Evolutionary conservation across 345 rosid species (phyloP).

Genomic region (Conringia planisiliqua): DNA sequence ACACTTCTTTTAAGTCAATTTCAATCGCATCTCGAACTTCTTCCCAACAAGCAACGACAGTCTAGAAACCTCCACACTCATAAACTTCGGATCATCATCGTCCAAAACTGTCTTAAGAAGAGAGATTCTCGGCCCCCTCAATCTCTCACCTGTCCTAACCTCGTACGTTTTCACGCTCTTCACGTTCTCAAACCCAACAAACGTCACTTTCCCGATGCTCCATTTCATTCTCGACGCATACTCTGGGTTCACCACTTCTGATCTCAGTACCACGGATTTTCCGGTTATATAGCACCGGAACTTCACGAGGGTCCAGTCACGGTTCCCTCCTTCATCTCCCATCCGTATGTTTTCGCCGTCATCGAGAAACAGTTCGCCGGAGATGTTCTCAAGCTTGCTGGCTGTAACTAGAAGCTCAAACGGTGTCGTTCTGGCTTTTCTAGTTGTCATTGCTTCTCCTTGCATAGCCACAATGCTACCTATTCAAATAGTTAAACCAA

Average conservation of each 20-base stretch:
- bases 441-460: conserved; percentile 61
- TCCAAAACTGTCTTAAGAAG: conserved; percentile 18
- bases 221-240: conserved; percentile 50
- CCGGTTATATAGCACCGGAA: conserved; percentile 37
- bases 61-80: conserved; percentile 31
- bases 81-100: conserved; percentile 23
- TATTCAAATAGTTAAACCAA: conserved; percentile 6
- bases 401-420: conserved; percentile 51
- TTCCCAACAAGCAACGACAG: conserved; percentile 37
- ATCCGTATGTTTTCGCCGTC: conserved; percentile 56
- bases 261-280: conserved; percentile 26
- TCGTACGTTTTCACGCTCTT: conserved; percentile 27
- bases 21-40: conserved; percentile 44
- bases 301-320: conserved; percentile 47
- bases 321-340: conserved; percentile 48
- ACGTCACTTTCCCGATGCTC: conserved; percentile 49
- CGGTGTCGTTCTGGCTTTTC: conserved; percentile 48
- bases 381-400: conserved; percentile 37
- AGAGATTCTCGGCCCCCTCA: conserved; percentile 6
- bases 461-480: conserved; percentile 62
- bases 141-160: conserved; percentile 8
- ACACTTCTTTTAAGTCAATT: neutral
- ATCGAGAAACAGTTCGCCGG: conserved; percentile 58
- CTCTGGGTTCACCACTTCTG: conserved; percentile 47
- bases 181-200: conserved; percentile 45